Evolutionary conservation across 2,329 filamentous ascomycete species (phyloP).

Genomic region (Botrytis pseudocinerea): DNA sequence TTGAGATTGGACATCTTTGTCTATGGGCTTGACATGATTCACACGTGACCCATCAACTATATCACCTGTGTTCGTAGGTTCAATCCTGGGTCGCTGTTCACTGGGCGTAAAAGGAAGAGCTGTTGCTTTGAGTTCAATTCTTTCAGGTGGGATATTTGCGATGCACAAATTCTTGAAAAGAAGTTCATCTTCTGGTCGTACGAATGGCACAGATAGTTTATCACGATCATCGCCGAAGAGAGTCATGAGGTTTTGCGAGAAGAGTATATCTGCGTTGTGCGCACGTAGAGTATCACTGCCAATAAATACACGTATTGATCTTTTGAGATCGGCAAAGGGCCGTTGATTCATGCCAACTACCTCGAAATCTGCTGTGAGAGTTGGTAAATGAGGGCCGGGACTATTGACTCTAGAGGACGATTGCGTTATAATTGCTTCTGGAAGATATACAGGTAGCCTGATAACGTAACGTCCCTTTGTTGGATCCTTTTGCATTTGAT

Average conservation of each 20-base stretch:
- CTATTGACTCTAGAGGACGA: constrained; percentile 71
- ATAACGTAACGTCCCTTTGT: constrained; percentile 65
- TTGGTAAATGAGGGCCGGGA: constrained; percentile 76
- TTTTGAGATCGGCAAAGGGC: constrained; percentile 52
- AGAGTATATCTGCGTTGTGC: constrained; percentile 86
- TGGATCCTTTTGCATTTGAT: constrained; percentile 64
- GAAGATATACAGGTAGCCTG: constrained; percentile 81
- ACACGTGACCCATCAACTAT: constrained; percentile 24
- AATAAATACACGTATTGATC: constrained; percentile 79
- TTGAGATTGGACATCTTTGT: constrained; percentile 21
- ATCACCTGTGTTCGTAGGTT: constrained; percentile 19
- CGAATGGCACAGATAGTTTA: constrained; percentile 86
- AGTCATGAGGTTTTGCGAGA: constrained; percentile 88
- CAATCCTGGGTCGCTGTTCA: constrained; percentile 34
- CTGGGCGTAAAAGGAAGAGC: constrained; percentile 39
- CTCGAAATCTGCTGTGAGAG: constrained; percentile 76
- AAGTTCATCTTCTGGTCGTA: constrained; percentile 83
- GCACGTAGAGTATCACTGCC: constrained; percentile 84
- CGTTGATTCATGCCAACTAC: constrained; percentile 61
- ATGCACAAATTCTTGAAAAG: constrained; percentile 77
- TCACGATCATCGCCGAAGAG: constrained; percentile 84
- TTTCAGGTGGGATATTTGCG: constrained; percentile 54
- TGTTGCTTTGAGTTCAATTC: constrained; percentile 55
- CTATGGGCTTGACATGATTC: constrained; percentile 24
- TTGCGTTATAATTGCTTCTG: constrained; percentile 82